Evolutionary conservation across 2,329 filamentous ascomycete genomes (phyloP), one percentile per base, ranked within the genome.

Genomic region (Colletotrichum trifolii): DNA sequence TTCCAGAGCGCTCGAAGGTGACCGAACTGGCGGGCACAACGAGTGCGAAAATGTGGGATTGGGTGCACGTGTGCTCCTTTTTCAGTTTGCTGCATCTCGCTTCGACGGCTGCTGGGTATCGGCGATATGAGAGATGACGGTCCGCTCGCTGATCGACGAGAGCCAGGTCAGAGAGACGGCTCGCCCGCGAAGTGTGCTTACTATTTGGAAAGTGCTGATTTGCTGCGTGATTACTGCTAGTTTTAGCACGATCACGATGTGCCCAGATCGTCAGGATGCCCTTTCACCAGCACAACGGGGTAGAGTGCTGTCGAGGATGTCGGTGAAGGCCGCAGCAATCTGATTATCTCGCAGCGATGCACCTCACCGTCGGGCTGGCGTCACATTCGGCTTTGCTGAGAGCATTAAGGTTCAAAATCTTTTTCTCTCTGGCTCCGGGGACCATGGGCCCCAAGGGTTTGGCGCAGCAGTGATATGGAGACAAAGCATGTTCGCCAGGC

Each of bases 111-210:
- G 61, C 12, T 47, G n/a, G 15, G 42, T 60, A 49, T 45, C 49
- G 58, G 57, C 39, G 52, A 53, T 53, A 36, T 53, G 46, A 62
- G 52, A 65, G 63, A 11, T 65, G 58, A 62, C 52, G 46, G 43
- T n/a, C 33, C 9, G 5, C 25, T 25, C 25, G 33, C 43, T 42
- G 36, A 39, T 34, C 46, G 39, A 38, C 46, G 10, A n/a, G 13
- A n/a, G 39, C 13, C 39, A 25, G 45, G 34, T 53, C 34, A 38
- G 9, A 52, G 36, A 12, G 6, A 36, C 47, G 50, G 43, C 43
- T 46, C 43, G 12, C 43, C 43, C 43, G 45, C 40, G 17, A 35
- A n/a, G 25, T 25, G 25, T 25, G 25, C 25, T 25, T 25, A 25
- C 4, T 25, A 25, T 25, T 25, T 45, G 13, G 42, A 15, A 46